A percentile compares a stretch with the other conserved stretches of the same genome.
Conservation (phyloP, 257 asterid genomes). For the Asclepias syriaca region DNA sequence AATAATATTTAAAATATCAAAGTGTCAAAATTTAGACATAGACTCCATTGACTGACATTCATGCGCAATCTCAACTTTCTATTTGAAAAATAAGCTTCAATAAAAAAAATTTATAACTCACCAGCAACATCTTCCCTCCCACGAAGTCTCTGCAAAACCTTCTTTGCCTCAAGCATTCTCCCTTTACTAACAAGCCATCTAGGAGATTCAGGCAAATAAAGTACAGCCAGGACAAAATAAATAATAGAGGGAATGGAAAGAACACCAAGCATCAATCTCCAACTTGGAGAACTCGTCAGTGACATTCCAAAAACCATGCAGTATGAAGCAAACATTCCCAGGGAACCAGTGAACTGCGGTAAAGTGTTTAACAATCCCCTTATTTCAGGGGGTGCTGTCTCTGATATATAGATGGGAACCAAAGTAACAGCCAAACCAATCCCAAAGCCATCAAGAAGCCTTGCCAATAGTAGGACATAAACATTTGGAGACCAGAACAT, state of each 20-base stretch:
- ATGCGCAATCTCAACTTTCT: not conserved
- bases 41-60: not conserved
- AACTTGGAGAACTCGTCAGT: constrained; percentile 39
- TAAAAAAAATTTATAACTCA: constrained; percentile 16
- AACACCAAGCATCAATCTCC: constrained; percentile 67
- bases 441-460: constrained; percentile 65
- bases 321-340: constrained; percentile 51
- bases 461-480: constrained; percentile 43
- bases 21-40: not conserved
- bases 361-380: constrained; percentile 59
- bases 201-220: constrained; percentile 73
- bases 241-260: constrained; percentile 45
- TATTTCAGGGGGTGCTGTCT: constrained; percentile 64
- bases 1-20: not conserved
- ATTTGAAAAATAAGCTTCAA: not conserved
- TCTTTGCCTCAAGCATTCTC: constrained; percentile 46
- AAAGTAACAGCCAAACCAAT: constrained; percentile 56
- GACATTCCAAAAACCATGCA: constrained; percentile 62
- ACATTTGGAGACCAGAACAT: constrained; percentile 73
- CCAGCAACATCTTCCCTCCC: constrained; percentile 61
- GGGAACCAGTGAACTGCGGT: constrained; percentile 55
- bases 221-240: constrained; percentile 33
- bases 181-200: constrained; percentile 82
- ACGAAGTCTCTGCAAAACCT: constrained; percentile 51
- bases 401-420: constrained; percentile 60